Percentiles rank a stretch among this genome's conserved stretches.
Conservation (phyloP, 208 protist genomes). For the Endotrypanum monterogeii region DNA sequence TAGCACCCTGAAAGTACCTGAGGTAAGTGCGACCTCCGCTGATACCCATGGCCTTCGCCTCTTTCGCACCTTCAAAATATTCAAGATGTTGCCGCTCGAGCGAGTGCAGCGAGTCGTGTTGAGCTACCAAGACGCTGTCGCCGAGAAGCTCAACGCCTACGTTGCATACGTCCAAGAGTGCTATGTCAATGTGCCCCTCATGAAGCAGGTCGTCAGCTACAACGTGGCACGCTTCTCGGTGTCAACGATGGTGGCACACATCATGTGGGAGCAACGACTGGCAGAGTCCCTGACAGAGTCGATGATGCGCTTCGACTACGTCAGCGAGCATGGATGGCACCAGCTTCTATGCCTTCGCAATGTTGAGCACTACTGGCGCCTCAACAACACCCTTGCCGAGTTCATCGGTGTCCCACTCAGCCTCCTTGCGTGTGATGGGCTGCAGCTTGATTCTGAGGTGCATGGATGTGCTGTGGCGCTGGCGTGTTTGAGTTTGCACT, state of each 20-base stretch:
- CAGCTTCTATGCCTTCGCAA: constrained; percentile 85
- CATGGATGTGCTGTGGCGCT: constrained; percentile 86
- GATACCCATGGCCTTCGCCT: constrained; percentile 42
- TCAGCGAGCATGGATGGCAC: constrained; percentile 85
- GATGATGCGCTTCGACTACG: constrained; percentile 67
- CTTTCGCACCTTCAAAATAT: constrained; percentile 70
- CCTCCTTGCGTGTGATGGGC: constrained; percentile 40
- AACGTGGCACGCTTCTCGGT: constrained; percentile 55
- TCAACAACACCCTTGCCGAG: constrained; percentile 71
- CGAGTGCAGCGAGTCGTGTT: constrained; percentile 70
- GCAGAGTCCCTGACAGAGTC: constrained; percentile 53
- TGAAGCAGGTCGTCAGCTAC: constrained; percentile 50
- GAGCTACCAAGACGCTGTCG: constrained; percentile 65
- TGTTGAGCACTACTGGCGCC: constrained; percentile 75
- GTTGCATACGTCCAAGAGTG: constrained; percentile 66
- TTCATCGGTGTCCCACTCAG: constrained; percentile 66
- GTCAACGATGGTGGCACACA: constrained; percentile 53
- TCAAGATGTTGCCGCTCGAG: constrained; percentile 66
- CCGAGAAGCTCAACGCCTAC: constrained; percentile 61
- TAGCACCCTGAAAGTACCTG: not conserved
- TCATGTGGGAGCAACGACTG: constrained; percentile 77
- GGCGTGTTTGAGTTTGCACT: constrained; percentile 76
- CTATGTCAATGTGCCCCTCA: constrained; percentile 65
- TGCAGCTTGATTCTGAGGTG: constrained; percentile 65
- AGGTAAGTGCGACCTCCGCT: constrained; percentile 5